Evolutionary conservation across 345 rosid genomes (phyloP), one percentile per base, ranked within the genome.

Genomic region (Salix brachista): DNA sequence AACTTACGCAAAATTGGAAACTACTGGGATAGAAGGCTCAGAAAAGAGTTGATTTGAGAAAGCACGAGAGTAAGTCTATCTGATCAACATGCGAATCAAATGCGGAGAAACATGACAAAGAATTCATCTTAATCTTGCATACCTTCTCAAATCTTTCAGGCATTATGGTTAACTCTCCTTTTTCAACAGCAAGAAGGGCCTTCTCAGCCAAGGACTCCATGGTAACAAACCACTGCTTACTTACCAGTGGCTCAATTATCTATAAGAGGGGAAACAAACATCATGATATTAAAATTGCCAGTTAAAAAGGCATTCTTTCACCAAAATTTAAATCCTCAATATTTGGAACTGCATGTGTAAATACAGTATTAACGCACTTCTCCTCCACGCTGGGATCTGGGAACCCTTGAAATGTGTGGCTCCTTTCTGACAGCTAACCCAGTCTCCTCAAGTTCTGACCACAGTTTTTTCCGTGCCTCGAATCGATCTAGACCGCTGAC

Each of bases 91-190:
- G 30, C 36, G 25, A 72, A 19, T 67, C 54, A 52, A 44, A 77
- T 54, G 79, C 30, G 34, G 23, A 58, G 32, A 5, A 34, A 28
- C 10, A 71, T n/a, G 58, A 28, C 48, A 25, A 19, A 65, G 34
- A 9, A 48, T 34, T 50, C 67, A 30, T 42, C 30, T 65, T 74
- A 71, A 30, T 16, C 75, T 62, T 19, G 70, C 87, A 67, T 75
- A 93, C 99, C 99, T 92, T 95, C 84, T 90, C 97, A 87, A 93
- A 93, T 86, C 99, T 92, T 83, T 95, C 97, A 65, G 99, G 99
- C 78, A 90, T 76, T 73, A 95, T 90, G 71, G 90, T 88, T 70
- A 95, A 60, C 60, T 93, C 89, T 54, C 97, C 92, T 48, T 86
- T 84, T 56, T 92, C 91, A 83, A 95, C 99, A 9, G 93, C 97